Evolutionary conservation across 345 rosid species (phyloP), one percentile per base, ranked within the genome.

Genomic region (Corchorus capsularis): DNA sequence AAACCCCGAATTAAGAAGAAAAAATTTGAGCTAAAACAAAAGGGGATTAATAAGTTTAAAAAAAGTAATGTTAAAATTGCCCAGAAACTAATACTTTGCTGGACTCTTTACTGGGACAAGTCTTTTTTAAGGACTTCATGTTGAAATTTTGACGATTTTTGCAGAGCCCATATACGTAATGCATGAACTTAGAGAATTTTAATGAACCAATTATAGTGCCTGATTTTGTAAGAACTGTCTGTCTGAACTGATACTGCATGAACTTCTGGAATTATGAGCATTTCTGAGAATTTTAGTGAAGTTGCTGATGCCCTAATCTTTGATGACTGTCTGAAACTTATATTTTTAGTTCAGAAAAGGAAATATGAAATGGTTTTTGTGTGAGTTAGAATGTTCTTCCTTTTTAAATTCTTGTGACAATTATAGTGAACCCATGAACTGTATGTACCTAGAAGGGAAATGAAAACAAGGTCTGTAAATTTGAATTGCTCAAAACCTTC

Each of bases 81-180:
- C 46, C 27, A 34, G 15, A 52, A 69, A 11, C 46, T 52, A 69
- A 60, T 69, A 34, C 53, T 41, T 52, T 34, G 59, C 79, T 72
- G 77, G 86, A 71, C 72, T 72, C 81, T 69, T 66, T 83, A 63
- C 75, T 72, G 86, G 88, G 85, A 85, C 85, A 67, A 22, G 27
- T 50, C 65, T 62, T 70, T 74, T 60, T 75, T 59, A 78, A 68
- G 35, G 82, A 75, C 83, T 79, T 71, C 39, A 6, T 54, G 52
- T 63, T 74, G 69, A 77, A 34, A 10, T 65, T 75, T 65, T 34
- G 75, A 54, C 35, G 22, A 56, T 41, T 72, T 61, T 43, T 55
- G 14, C 54, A 22, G 75, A 35, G 9, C 55, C 22, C 6, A 37
- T 59, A 14, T 41, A n/a, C 49, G 16, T 68, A 69, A 69, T 52